These are phyloP conservation scores for Lichtheimia hyalospora DNA, from an alignment of 371 early-diverging fungal genomes.

Conservation along the genomic window DNA sequence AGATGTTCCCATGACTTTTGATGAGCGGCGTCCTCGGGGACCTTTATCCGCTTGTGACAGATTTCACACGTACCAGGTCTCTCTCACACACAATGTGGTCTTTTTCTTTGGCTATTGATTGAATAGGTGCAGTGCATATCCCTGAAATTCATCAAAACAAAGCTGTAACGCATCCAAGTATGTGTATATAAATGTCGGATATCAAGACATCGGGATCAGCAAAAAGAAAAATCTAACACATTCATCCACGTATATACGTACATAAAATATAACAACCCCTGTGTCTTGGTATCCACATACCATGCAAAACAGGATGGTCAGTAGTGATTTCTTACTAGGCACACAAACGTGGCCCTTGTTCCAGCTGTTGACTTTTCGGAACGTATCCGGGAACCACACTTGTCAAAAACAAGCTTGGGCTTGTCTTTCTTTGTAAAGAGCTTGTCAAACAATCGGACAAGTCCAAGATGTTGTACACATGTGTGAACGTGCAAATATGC, in stretches of 20 bases:
- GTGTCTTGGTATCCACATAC: no score
- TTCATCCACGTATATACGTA: background rate
- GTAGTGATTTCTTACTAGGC: no score
- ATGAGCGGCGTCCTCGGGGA: constrained; percentile 8
- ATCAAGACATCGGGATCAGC: no score
- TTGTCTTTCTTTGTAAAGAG: background rate
- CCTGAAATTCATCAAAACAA: background rate
- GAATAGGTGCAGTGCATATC: no score
- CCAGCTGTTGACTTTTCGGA: no score
- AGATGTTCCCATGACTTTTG: constrained; percentile 11
- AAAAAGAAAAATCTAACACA: background rate
- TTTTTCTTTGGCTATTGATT: no score
- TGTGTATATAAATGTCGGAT: background rate
- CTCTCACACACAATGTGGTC: no score
- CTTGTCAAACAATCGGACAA: background rate
- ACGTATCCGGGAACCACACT: no score
- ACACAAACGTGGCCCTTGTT: no score
- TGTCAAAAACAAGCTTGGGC: background rate
- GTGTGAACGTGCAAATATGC: background rate
- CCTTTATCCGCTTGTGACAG: constrained; percentile 7
- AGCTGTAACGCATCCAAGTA: background rate
- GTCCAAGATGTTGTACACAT: background rate
- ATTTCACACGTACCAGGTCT: constrained; percentile 9
- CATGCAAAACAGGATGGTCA: no score
- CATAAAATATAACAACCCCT: no score